These are phyloP conservation scores for Periconia digitata DNA, from an alignment of 2,329 filamentous ascomycete genomes.

Conservation along the genomic window DNA sequence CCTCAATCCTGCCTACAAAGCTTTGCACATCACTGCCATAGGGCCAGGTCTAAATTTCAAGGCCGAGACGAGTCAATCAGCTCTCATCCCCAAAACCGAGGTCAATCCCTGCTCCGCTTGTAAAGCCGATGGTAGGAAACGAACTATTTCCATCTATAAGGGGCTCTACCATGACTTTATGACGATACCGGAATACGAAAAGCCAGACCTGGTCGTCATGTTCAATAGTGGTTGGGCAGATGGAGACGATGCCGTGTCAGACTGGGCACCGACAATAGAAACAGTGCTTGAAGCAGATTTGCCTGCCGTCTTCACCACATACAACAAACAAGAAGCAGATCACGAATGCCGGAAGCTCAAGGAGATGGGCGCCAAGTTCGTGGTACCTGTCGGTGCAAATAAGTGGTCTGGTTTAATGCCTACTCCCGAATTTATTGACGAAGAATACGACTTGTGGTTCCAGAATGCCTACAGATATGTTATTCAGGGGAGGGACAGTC, in stretches of 20 bases:
- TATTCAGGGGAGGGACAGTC: constrained; percentile 8
- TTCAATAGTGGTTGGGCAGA: constrained; percentile 22
- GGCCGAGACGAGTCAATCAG: neutral
- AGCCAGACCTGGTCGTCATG: constrained; percentile 17
- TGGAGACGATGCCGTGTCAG: constrained; percentile 15
- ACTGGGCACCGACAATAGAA: constrained; percentile 20
- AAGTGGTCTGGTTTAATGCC: constrained; percentile 19
- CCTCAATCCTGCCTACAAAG: constrained; percentile 11
- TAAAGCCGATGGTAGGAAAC: constrained; percentile 8
- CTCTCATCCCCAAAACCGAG: constrained; percentile 8
- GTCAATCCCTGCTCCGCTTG: constrained; percentile 16
- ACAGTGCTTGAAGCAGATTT: constrained; percentile 9
- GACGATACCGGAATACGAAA: constrained; percentile 10
- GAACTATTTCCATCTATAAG: constrained; percentile 12
- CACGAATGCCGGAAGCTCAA: constrained; percentile 13
- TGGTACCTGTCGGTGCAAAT: constrained; percentile 13
- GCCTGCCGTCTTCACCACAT: constrained; percentile 19
- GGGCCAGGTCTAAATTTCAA: constrained; percentile 7
- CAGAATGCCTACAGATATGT: constrained; percentile 19
- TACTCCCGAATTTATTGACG: constrained; percentile 19
- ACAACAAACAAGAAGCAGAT: constrained; percentile 13
- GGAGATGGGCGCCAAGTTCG: constrained; percentile 9
- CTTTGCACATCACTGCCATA: constrained; percentile 15
- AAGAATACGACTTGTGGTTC: constrained; percentile 20
- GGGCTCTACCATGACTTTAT: constrained; percentile 21